Percentiles rank a stretch among this genome's conserved stretches.
Conservation (phyloP, 140 eudicot species). For the Erigeron philadelphicus region DNA sequence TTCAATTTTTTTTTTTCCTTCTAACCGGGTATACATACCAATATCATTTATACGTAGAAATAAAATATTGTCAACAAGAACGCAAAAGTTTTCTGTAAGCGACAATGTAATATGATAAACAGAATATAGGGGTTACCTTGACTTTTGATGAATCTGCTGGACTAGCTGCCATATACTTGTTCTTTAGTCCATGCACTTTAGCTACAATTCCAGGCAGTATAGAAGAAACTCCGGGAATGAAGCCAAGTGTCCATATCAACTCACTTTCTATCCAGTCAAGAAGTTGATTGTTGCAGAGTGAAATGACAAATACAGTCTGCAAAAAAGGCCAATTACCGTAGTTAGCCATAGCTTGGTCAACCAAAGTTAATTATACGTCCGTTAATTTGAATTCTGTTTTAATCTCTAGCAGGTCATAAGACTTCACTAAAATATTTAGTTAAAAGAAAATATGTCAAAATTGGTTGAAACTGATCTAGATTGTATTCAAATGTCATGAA, state of each 20-base stretch:
- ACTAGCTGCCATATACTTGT: constrained; percentile 41
- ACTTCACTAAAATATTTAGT: no score
- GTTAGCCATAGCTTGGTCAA: constrained; percentile 3
- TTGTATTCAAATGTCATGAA: no score
- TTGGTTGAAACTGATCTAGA: no score
- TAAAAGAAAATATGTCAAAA: no score
- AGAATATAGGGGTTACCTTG: constrained; percentile 27
- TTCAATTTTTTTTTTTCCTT: background rate
- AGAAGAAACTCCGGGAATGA: constrained; percentile 62
- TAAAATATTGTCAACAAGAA: background rate
- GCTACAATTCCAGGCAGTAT: constrained; percentile 54
- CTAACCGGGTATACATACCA: background rate
- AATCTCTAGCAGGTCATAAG: no score
- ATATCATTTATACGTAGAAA: no score
- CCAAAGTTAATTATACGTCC: background rate
- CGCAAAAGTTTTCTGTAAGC: background rate
- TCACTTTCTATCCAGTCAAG: constrained; percentile 77
- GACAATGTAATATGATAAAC: background rate
- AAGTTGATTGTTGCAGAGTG: constrained; percentile 92
- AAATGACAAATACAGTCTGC: constrained; percentile 70
- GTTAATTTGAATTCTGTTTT: background rate
- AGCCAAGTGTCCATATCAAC: constrained; percentile 65
- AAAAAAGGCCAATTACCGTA: background rate
- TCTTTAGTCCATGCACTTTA: constrained; percentile 58
- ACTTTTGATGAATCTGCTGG: constrained; percentile 37